Percentiles rank a stretch among this genome's conserved stretches.
Evolutionary conservation across 441 rosid species (phyloP).

Genomic region (Breynia disticha): DNA sequence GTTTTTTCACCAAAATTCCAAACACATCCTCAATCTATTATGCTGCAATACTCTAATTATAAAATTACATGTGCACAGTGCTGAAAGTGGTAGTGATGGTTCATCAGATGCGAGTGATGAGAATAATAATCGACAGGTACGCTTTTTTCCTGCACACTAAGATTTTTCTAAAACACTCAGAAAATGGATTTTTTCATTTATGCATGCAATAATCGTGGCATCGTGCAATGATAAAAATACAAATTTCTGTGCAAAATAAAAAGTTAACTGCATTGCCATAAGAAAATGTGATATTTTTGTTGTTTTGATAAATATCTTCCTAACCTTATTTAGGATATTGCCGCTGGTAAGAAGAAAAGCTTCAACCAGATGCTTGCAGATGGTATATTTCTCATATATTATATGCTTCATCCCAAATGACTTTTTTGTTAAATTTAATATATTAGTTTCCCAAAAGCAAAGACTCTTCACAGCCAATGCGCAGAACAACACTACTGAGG

Average conservation of each 20-base stretch:
- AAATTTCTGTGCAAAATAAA: background rate
- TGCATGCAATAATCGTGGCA: no score
- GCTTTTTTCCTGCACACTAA: background rate
- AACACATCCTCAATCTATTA: background rate
- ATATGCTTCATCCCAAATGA: background rate
- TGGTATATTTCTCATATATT: slow-evolving; percentile 30
- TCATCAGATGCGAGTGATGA: slow-evolving; percentile 85
- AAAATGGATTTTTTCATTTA: no score
- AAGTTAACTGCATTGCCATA: no score
- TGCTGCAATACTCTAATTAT: slow-evolving; percentile 8
- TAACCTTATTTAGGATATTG: slow-evolving; percentile 37
- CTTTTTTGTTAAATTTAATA: no score
- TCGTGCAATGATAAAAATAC: background rate
- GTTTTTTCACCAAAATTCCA: no score
- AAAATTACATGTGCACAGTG: slow-evolving; percentile 36
- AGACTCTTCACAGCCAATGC: slow-evolving; percentile 41
- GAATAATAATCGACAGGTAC: slow-evolving; percentile 64
- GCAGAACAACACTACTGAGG: slow-evolving; percentile 38
- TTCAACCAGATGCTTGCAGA: slow-evolving; percentile 83
- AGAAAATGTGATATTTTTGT: background rate
- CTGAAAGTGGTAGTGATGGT: slow-evolving; percentile 86
- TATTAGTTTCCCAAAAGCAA: no score
- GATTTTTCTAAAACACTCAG: no score
- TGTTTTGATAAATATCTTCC: slow-evolving; percentile 2
- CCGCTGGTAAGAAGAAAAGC: slow-evolving; percentile 52